These are phyloP conservation scores for Vigna radiata DNA, from an alignment of 306 rosid species.

Conservation along the genomic window DNA sequence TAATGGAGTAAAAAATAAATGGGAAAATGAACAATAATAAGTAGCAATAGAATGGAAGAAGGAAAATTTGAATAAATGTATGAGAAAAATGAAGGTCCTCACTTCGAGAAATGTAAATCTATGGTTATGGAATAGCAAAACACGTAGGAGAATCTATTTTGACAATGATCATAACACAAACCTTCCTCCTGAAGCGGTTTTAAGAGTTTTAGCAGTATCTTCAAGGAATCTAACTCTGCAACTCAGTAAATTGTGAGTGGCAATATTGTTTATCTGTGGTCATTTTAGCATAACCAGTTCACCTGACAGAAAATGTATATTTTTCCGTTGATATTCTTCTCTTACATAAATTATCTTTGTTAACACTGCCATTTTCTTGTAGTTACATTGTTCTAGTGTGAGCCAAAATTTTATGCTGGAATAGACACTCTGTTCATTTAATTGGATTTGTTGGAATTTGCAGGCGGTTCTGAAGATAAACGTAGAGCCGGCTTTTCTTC, in stretches of 20 bases:
- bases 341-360: background rate
- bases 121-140: background rate
- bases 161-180: background rate
- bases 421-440: constrained; percentile 9
- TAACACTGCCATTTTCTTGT: background rate
- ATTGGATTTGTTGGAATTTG: constrained; percentile 16
- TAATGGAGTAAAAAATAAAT: too few species aligned
- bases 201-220: background rate
- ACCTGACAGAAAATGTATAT: background rate
- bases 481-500: background rate
- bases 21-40: too few species aligned
- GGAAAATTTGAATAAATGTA: constrained; percentile 7
- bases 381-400: background rate
- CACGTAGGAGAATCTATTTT: constrained; percentile 2
- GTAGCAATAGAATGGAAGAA: background rate
- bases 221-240: constrained; percentile 4
- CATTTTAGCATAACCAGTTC: background rate
- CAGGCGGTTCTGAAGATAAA: constrained; percentile 42
- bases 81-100: background rate
- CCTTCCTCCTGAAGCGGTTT: constrained; percentile 1
- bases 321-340: background rate
- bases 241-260: background rate
- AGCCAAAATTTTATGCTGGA: background rate
- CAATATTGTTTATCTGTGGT: background rate
- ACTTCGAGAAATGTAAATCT: background rate